Evolutionary conservation across 2,329 filamentous ascomycete genomes (phyloP), one percentile per base, ranked within the genome.

Genomic region (Ascochyta fabae): DNA sequence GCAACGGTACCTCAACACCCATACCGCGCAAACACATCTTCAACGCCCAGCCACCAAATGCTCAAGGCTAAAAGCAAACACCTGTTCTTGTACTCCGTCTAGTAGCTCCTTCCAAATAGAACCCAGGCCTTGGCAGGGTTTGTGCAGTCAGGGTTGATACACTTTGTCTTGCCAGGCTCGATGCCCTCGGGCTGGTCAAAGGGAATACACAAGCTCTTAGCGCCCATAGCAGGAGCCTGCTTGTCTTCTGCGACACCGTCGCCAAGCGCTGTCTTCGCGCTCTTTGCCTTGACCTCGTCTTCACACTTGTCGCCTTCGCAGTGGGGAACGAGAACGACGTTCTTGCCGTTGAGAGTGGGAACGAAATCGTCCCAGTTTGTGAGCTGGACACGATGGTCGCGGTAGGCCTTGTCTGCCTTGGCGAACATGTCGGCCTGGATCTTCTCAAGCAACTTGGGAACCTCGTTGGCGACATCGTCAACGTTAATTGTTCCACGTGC

Each of bases 281-380:
- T 96, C 73, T 93, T 83, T 53, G 96, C 92, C 85, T 98, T 98
- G 81, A 98, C 92, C 76, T 91, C 86, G 69, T 97, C 94, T 79
- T 97, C 94, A 72, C 94, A 98, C 74, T 90, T 87, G 57, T 86
- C 86, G 12, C 86, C 89, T 59, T 93, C 81, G 75, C 96, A 99
- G 82, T 92, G 90, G 48, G 94, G 94, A 63, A 98, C 96, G 57
- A 98, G 81, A 39, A 96, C 88, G 39, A 98, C 88, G 72, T 98
- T 96, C 85, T 96, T 96, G 73, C 85, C 82, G 77, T 99, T 95
- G 36, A 99, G 86, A 0, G 91, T 87, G 7, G 95, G 94, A 41
- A 95, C 86, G 52, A 99, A 96, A 48, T 96, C 89, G 35, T 91
- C 88, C 95, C 95, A 99, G 65, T 93, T 77, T 44, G 86, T 91